These are phyloP conservation scores for Xylariales sp. DNA, from an alignment of 2,329 filamentous ascomycete species.

Conservation along the genomic window DNA sequence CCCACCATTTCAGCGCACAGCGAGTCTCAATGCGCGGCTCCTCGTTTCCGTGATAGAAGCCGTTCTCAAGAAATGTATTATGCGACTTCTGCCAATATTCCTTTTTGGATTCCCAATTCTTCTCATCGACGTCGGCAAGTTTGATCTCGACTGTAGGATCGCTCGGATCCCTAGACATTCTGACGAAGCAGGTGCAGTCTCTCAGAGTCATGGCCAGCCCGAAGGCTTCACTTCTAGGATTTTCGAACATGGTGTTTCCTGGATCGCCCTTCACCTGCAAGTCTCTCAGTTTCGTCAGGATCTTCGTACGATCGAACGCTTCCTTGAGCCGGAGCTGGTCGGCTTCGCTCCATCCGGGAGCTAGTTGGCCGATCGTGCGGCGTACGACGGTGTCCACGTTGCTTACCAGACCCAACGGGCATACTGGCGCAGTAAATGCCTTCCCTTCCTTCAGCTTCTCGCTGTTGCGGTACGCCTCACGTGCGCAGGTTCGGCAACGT, in stretches of 20 bases:
- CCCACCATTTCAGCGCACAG: no score
- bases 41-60: constrained; percentile 54
- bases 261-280: constrained; percentile 36
- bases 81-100: constrained; percentile 66
- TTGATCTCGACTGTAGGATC: constrained; percentile 45
- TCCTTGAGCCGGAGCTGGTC: constrained; percentile 28
- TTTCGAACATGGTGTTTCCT: constrained; percentile 36
- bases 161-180: constrained; percentile 36
- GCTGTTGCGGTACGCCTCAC: constrained; percentile 39
- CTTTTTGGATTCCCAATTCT: constrained; percentile 62
- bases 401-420: constrained; percentile 61
- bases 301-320: constrained; percentile 33
- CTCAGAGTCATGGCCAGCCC: constrained; percentile 73
- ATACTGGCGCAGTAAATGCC: constrained; percentile 43
- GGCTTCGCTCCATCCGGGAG: constrained; percentile 24
- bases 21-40: constrained; percentile 22
- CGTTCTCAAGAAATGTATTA: constrained; percentile 55
- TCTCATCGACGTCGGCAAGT: constrained; percentile 74
- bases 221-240: constrained; percentile 41
- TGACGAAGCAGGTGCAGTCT: constrained; percentile 72
- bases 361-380: constrained; percentile 37
- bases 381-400: constrained; percentile 39
- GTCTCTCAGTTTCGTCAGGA: constrained; percentile 31
- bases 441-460: constrained; percentile 34
- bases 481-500: constrained; percentile 72